These are phyloP conservation scores for Furcasterigmium furcatum DNA, from an alignment of 2,329 filamentous ascomycete species.

Conservation along the genomic window DNA sequence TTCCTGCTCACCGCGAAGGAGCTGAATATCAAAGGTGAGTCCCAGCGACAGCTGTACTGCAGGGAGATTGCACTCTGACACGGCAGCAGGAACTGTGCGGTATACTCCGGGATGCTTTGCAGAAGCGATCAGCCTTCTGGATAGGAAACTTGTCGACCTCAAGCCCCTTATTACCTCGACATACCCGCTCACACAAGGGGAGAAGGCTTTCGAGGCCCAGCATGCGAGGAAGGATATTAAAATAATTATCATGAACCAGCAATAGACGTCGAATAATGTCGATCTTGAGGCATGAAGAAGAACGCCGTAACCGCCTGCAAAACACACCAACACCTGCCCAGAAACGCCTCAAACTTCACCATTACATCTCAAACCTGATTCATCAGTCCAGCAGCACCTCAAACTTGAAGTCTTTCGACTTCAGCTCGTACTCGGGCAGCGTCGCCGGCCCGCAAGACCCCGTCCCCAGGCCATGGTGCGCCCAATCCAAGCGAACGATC, in stretches of 20 bases:
- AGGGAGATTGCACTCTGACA: no score
- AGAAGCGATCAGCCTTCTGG: conserved; percentile 17
- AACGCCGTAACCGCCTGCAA: no score
- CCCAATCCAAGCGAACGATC: conserved; percentile 56
- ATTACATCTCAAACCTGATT: no score
- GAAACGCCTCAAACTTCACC: no score
- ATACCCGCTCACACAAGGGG: conserved; percentile 14
- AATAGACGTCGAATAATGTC: no score
- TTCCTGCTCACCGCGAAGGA: conserved; percentile 19
- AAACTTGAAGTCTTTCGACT: conserved; percentile 36
- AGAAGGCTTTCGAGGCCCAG: conserved; percentile 17
- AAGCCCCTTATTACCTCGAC: conserved; percentile 20
- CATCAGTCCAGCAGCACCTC: conserved; percentile 39
- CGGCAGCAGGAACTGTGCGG: conserved; percentile 14
- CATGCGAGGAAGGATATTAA: conserved; percentile 13
- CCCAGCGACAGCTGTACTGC: no score
- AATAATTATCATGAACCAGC: neutral
- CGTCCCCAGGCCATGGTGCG: conserved; percentile 60
- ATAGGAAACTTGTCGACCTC: conserved; percentile 14
- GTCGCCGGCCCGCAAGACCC: conserved; percentile 60
- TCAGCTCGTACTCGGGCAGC: conserved; percentile 42
- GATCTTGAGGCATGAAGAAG: no score
- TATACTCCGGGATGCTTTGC: conserved; percentile 20
- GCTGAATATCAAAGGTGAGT: conserved; percentile 18
- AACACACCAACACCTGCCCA: no score